A percentile compares a stretch with the other conserved stretches of the same genome.
phyloP scores from a whole-genome alignment of 352 stramenopile species.

The Globisporangium acanthophoron region DNA sequence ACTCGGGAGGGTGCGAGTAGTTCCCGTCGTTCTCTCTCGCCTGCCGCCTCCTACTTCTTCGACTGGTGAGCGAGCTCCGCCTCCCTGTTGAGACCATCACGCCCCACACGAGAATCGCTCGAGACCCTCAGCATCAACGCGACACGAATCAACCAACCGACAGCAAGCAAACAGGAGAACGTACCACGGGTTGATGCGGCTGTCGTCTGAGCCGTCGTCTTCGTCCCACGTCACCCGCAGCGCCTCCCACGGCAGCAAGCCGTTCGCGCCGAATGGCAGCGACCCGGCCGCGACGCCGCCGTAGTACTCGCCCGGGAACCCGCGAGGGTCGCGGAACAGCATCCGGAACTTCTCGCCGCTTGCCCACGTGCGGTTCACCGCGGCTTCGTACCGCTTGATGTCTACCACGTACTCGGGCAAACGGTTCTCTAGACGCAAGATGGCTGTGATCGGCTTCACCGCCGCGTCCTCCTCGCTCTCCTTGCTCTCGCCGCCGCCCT shows the following conservation, averaged over 20 bases:
- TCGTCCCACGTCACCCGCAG: constrained; percentile 81
- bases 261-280: constrained; percentile 48
- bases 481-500: constrained; percentile 3
- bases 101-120: constrained; percentile 1
- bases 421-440: constrained; percentile 77
- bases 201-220: constrained; percentile 78
- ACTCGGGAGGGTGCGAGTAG: too few relatives aligned
- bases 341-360: constrained; percentile 75
- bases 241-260: constrained; percentile 75
- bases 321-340: constrained; percentile 67
- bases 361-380: constrained; percentile 46
- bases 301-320: constrained; percentile 69
- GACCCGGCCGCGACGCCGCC: constrained; percentile 57
- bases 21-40: too few relatives aligned
- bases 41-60: neutral
- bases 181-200: constrained; percentile 82
- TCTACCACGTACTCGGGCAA: constrained; percentile 40
- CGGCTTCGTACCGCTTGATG: constrained; percentile 55
- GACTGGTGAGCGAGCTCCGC: constrained; percentile 5
- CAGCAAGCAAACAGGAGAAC: constrained; percentile 10
- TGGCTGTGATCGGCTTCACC: constrained; percentile 35
- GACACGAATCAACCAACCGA: neutral
- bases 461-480: constrained; percentile 14
- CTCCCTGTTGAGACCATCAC: constrained; percentile 30
- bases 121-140: neutral